Evolutionary conservation across 2,329 filamentous ascomycete genomes (phyloP).

Genomic region (Didymella pomorum): DNA sequence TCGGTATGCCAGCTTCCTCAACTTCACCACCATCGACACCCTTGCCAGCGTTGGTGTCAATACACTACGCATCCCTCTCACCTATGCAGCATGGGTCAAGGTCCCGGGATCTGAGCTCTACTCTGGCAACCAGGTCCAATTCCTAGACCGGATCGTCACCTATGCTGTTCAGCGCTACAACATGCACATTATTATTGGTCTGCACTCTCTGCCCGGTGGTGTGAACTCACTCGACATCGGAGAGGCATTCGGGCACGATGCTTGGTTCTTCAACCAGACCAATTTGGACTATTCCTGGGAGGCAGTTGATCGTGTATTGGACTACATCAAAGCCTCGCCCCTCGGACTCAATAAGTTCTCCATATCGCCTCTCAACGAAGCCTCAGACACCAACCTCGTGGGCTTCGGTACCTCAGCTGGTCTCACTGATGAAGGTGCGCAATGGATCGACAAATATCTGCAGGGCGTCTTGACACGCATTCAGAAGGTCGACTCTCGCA

Average conservation of each 20-base stretch:
- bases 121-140: slow-evolving; percentile 40
- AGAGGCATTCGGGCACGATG: slow-evolving; percentile 30
- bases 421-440: slow-evolving; percentile 36
- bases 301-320: slow-evolving; percentile 42
- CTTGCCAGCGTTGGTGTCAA: slow-evolving; percentile 44
- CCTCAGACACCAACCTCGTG: slow-evolving; percentile 42
- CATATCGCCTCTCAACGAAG: slow-evolving; percentile 50
- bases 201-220: slow-evolving; percentile 43
- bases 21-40: slow-evolving; percentile 39
- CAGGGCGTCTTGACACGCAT: neutral
- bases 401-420: slow-evolving; percentile 41
- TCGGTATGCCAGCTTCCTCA: slow-evolving; percentile 41
- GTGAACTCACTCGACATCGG: slow-evolving; percentile 35
- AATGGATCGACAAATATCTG: slow-evolving; percentile 45
- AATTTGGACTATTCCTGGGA: slow-evolving; percentile 42
- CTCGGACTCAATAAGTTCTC: slow-evolving; percentile 35
- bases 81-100: slow-evolving; percentile 48
- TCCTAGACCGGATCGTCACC: slow-evolving; percentile 39
- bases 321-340: slow-evolving; percentile 36
- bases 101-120: slow-evolving; percentile 46
- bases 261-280: slow-evolving; percentile 49
- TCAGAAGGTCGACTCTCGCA: slow-evolving; percentile 2
- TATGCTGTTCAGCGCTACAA: slow-evolving; percentile 48
- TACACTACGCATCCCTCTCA: slow-evolving; percentile 46
- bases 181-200: slow-evolving; percentile 48